phyloP scores from a whole-genome alignment of 2,329 filamentous ascomycete species.

The Penicillium italicum region DNA sequence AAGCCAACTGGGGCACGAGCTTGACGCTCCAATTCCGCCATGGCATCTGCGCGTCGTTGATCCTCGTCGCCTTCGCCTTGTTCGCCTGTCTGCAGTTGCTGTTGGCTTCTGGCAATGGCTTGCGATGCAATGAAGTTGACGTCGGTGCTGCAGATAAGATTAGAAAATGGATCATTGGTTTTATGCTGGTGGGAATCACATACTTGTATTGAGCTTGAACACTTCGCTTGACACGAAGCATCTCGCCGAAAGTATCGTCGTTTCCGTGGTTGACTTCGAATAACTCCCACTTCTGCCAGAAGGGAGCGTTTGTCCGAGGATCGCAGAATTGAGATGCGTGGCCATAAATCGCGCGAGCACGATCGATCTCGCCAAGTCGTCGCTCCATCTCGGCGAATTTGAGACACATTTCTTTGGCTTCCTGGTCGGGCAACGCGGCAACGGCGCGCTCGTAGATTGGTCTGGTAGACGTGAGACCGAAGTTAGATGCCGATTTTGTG shows the following conservation, averaged over 20 bases:
- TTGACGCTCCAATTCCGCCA: conserved; percentile 84
- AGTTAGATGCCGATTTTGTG: conserved; percentile 96
- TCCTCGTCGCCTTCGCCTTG: conserved; percentile 41
- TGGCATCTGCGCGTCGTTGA: conserved; percentile 65
- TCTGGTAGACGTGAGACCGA: conserved; percentile 88
- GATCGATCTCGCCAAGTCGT: conserved; percentile 85
- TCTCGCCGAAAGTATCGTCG: conserved; percentile 99
- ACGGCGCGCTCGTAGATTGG: conserved; percentile 97
- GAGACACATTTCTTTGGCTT: conserved; percentile 96
- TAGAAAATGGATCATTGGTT: conserved; percentile 27
- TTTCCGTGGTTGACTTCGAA: conserved; percentile 98
- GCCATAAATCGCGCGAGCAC: conserved; percentile 90
- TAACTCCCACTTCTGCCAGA: conserved; percentile 95
- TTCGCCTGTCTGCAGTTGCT: conserved; percentile 43
- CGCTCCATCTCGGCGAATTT: conserved; percentile 98
- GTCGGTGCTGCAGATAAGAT: conserved; percentile 62
- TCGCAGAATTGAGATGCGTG: conserved; percentile 98
- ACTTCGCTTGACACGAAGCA: conserved; percentile 94
- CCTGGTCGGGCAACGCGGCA: conserved; percentile 82
- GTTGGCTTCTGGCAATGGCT: conserved; percentile 77
- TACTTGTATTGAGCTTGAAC: conserved; percentile 96
- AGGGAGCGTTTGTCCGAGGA: conserved; percentile 79
- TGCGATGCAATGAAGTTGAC: conserved; percentile 98
- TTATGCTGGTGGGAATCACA: conserved; percentile 25
- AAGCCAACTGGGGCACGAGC: conserved; percentile 87